Evolutionary conservation across 352 stramenopile genomes (phyloP), one percentile per base, ranked within the genome.

Genomic region (Globisporangium parvum): DNA sequence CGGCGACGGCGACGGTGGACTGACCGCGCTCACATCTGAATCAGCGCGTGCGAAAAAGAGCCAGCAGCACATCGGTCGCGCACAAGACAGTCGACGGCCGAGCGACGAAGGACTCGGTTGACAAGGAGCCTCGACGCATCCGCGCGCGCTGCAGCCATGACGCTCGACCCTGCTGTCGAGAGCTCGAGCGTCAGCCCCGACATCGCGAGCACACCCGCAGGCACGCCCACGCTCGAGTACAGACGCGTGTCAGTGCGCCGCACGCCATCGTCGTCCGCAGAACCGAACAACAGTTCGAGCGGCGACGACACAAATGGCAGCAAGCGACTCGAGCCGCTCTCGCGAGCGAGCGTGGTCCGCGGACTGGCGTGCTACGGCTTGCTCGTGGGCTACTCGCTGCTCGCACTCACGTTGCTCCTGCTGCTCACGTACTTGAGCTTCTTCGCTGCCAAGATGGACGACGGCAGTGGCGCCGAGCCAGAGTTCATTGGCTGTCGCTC

Each of bases 401-500:
- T 85, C 40, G 63, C 55, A n/a, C 49, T 84, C 28, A 35, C 45
- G 14, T 20, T 85, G 31, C 15, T 90, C 20, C 48, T 88, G 31
- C 47, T 91, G 67, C 64, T 93, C 33, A 37, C 86, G 10, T 87
- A 91, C 58, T 50, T 88, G 51, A 91, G 81, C 62, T 91, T 85
- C 63, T 93, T 91, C 48, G 77, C 77, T 2, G 79, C 81, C 0
- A 65, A 55, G 5, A 84, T 91, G 67, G 67, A 84, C 4, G 59
- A 78, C 20, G 74, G 62, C 31, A 67, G 58, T 18, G 47, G 40
- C 15, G 57, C 45, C 2, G 41, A 41, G 11, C 81, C 79, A 0
- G 75, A 85, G 26, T 88, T 87, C 47, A 55, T 92, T 28, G 73
- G 72, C 26, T 93, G 84, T 44, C 70, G 81, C 18, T 77, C 73